These are phyloP conservation scores for Colletotrichum chlorophyti DNA, from an alignment of 2,329 filamentous ascomycete species.

Conservation along the genomic window DNA sequence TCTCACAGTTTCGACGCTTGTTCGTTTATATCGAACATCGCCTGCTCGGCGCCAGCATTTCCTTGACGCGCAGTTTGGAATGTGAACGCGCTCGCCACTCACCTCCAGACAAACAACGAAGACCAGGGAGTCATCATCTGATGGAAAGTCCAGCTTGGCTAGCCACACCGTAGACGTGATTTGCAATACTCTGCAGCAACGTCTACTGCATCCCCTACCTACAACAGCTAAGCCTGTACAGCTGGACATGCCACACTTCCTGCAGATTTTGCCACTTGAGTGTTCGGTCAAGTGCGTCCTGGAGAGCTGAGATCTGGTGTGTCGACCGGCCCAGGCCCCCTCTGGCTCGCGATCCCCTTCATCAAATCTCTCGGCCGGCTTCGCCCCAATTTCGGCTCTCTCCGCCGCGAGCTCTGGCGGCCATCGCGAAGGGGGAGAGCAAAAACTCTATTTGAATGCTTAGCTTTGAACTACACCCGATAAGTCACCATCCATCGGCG, in stretches of 20 bases:
- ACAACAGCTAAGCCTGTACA: conserved; percentile 9
- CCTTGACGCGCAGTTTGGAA: conserved; percentile 7
- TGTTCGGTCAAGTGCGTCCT: neutral
- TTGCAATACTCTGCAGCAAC: neutral
- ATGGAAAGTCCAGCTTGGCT: neutral
- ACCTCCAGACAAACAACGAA: neutral
- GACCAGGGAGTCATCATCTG: neutral
- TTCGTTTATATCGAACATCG: neutral
- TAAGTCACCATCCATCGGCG: neutral
- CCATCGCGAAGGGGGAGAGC: too few relatives aligned
- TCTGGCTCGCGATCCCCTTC: conserved; percentile 6
- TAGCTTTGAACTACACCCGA: conserved; percentile 4
- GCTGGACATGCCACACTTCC: conserved; percentile 14
- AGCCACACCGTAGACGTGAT: neutral
- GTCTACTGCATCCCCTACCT: neutral
- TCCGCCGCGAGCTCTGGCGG: neutral
- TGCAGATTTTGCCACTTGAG: conserved; percentile 10
- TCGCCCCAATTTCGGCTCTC: conserved; percentile 14
- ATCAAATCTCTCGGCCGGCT: conserved; percentile 18
- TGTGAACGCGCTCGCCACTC: neutral
- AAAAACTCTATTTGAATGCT: conserved; percentile 8
- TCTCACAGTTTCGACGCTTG: neutral
- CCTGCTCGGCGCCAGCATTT: neutral
- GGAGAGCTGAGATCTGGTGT: conserved; percentile 9
- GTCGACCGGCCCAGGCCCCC: conserved; percentile 22